Evolutionary conservation across 495 filamentous ascomycete species (phyloP).

Genomic region (Penicillium tannophilum): DNA sequence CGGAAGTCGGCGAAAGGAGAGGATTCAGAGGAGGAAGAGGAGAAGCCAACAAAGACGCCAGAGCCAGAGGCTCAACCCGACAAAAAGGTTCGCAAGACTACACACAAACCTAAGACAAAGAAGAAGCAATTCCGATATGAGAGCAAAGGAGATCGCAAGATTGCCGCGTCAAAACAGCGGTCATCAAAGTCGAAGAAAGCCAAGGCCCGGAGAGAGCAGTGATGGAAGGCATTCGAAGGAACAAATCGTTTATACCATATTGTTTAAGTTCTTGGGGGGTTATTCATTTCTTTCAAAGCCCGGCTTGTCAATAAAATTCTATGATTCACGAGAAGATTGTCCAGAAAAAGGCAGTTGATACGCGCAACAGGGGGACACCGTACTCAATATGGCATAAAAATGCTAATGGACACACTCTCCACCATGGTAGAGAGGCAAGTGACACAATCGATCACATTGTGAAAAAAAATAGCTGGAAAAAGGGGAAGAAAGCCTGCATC

Average conservation of each 20-base stretch:
- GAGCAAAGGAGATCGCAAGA: slow-evolving; percentile 75
- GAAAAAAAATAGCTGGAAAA: slow-evolving; percentile 30
- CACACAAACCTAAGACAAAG: slow-evolving; percentile 66
- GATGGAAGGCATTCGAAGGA: slow-evolving; percentile 8
- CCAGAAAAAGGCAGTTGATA: slow-evolving; percentile 20
- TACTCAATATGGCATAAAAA: slow-evolving; percentile 24
- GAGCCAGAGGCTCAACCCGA: slow-evolving; percentile 29
- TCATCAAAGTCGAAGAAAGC: slow-evolving; percentile 56
- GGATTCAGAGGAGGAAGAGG: slow-evolving; percentile 47
- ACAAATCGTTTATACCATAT: slow-evolving; percentile 18
- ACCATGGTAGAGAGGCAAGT: slow-evolving; percentile 27
- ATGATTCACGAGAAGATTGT: slow-evolving; percentile 21
- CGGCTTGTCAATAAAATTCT: slow-evolving; percentile 16
- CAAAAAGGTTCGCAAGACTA: slow-evolving; percentile 54
- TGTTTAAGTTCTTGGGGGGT: slow-evolving; percentile 5
- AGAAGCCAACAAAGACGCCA: slow-evolving; percentile 24
- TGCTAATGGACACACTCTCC: slow-evolving; percentile 28
- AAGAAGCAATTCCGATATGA: slow-evolving; percentile 94
- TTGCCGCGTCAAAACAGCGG: slow-evolving; percentile 67
- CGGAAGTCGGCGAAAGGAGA: slow-evolving; percentile 52
- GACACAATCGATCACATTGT: slow-evolving; percentile 29
- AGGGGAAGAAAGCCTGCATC: slow-evolving; percentile 32
- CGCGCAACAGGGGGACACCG: slow-evolving; percentile 16
- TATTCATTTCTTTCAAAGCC: slow-evolving; percentile 1
- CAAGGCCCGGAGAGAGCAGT: slow-evolving; percentile 42